These are phyloP conservation scores for Coemansia sp. DNA, from an alignment of 192 early-diverging fungal genomes.

Conservation along the genomic window DNA sequence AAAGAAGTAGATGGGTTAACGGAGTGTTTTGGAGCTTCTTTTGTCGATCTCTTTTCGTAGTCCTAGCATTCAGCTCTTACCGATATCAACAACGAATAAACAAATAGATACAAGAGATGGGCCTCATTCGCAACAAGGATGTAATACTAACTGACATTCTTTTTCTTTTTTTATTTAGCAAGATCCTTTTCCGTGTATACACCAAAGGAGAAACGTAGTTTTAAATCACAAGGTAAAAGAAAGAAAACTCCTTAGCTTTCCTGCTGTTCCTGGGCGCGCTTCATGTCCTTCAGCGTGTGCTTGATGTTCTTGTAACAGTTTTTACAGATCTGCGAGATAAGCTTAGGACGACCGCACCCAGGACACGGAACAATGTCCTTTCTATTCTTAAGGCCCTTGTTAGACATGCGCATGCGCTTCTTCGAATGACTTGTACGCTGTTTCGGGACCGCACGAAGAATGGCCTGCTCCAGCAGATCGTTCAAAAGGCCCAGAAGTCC, in stretches of 20 bases:
- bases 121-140: no score
- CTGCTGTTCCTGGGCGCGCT: no score
- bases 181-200: no score
- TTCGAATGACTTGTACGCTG: conserved; percentile 91
- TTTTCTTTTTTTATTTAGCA: no score
- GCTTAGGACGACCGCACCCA: conserved; percentile 72
- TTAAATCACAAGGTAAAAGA: no score
- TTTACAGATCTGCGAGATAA: conserved; percentile 76
- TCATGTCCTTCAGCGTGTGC: conserved; percentile 40
- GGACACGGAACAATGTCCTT: conserved; percentile 73
- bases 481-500: conserved; percentile 42
- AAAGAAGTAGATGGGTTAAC: neutral
- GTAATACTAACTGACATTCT: no score
- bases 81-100: neutral
- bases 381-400: conserved; percentile 73
- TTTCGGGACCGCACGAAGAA: conserved; percentile 87
- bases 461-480: conserved; percentile 57
- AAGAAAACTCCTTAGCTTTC: neutral
- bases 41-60: no score
- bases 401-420: conserved; percentile 81
- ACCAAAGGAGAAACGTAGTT: no score
- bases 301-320: conserved; percentile 75
- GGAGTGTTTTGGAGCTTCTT: no score
- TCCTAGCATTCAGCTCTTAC: neutral
- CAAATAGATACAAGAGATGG: neutral